Evolutionary conservation across 2,329 filamentous ascomycete species (phyloP).

Genomic region (Pseudogymnoascus sp.): DNA sequence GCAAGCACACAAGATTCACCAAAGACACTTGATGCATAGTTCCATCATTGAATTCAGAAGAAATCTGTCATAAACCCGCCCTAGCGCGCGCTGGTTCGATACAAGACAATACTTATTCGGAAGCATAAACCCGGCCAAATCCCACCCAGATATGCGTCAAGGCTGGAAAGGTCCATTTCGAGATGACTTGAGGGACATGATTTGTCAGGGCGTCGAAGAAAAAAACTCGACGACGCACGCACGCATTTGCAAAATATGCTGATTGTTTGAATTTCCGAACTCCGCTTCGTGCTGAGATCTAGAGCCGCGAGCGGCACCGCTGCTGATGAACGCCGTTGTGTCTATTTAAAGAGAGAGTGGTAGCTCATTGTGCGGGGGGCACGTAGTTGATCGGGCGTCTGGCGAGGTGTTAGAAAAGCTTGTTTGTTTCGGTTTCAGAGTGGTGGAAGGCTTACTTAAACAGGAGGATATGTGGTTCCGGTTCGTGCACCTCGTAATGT

Average conservation of each 20-base stretch:
- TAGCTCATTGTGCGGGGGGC: background rate
- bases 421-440: background rate
- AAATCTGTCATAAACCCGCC: background rate
- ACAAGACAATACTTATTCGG: conserved; percentile 7
- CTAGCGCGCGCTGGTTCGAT: background rate
- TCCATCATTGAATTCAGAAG: conserved; percentile 7
- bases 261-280: conserved; percentile 5
- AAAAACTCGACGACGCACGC: background rate
- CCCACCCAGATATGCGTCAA: background rate
- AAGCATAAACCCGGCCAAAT: background rate
- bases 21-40: background rate
- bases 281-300: conserved; percentile 6
- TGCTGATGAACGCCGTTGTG: conserved; percentile 1
- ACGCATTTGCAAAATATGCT: conserved; percentile 3
- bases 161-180: background rate
- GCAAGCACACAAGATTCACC: background rate
- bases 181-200: conserved; percentile 2
- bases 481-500: conserved; percentile 98
- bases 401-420: background rate
- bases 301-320: conserved; percentile 4
- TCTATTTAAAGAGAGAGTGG: background rate
- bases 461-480: conserved; percentile 93
- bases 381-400: conserved; percentile 3
- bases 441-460: conserved; percentile 64
- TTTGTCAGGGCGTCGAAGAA: background rate